phyloP scores from a whole-genome alignment of 2,329 filamentous ascomycete genomes.

The Aureobasidium sp. region DNA sequence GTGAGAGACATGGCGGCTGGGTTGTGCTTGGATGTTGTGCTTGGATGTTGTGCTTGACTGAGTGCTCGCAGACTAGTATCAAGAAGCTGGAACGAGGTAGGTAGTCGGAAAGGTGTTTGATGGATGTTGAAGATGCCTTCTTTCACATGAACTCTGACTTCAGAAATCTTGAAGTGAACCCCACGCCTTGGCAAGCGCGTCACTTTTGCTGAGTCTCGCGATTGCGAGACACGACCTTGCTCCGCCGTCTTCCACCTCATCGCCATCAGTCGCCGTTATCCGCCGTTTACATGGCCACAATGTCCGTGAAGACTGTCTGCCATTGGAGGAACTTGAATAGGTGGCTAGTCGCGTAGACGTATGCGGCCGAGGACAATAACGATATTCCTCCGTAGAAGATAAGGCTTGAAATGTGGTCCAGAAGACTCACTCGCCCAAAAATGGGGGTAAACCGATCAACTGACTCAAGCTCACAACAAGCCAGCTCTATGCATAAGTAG shows the following conservation, averaged over 20 bases:
- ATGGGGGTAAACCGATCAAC: not conserved
- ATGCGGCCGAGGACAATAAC: not conserved
- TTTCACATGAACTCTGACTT: not conserved
- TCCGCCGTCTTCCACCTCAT: not conserved
- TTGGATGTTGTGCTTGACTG: not conserved
- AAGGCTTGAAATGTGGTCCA: not conserved
- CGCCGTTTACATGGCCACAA: not conserved
- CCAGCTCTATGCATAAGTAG: not conserved
- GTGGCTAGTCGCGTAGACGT: not conserved
- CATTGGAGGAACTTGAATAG: not conserved
- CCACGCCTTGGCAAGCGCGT: conserved; percentile 5
- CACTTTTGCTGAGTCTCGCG: not conserved
- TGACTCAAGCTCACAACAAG: not conserved
- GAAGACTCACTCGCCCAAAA: not conserved
- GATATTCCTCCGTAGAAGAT: not conserved
- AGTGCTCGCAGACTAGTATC: not conserved
- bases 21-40: not conserved
- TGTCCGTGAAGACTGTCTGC: not conserved
- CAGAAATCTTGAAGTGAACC: conserved; percentile 5
- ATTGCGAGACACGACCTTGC: not conserved
- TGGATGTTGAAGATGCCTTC: not conserved
- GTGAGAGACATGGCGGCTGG: conserved; percentile 28
- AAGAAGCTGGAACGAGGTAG: not conserved
- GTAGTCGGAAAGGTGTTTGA: not conserved
- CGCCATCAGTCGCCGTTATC: not conserved